Evolutionary conservation across 495 filamentous ascomycete species (phyloP).

Genomic region (Pyrenopolyporus hunteri): DNA sequence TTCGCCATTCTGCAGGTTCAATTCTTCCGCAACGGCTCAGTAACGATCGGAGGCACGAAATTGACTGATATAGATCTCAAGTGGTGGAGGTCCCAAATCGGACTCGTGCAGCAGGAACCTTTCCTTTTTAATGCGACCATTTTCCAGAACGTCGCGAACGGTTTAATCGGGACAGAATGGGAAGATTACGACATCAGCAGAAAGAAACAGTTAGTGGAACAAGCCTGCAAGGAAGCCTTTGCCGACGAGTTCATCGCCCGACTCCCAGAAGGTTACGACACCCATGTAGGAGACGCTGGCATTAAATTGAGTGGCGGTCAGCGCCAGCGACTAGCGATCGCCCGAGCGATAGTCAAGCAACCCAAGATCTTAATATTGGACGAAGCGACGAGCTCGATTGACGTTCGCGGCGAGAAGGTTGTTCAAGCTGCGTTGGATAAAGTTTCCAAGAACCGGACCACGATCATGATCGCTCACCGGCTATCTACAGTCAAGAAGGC

Average conservation of each 20-base stretch:
- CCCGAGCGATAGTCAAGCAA: conserved; percentile 74
- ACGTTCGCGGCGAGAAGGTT: conserved; percentile 62
- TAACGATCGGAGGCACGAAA: conserved; percentile 58
- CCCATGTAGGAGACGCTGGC: conserved; percentile 62
- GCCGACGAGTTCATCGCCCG: conserved; percentile 66
- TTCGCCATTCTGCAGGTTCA: conserved; percentile 37
- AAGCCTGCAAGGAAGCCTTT: conserved; percentile 66
- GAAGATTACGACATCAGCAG: conserved; percentile 56
- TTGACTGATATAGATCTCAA: conserved; percentile 61
- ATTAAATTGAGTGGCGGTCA: conserved; percentile 68
- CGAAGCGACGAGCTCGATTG: conserved; percentile 75
- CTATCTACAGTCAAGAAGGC: conserved; percentile 65
- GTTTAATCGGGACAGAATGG: conserved; percentile 67
- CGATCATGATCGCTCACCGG: conserved; percentile 67
- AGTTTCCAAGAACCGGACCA: conserved; percentile 61
- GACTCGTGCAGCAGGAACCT: conserved; percentile 72
- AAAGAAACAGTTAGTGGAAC: conserved; percentile 61
- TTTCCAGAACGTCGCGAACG: conserved; percentile 68
- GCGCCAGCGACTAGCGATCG: conserved; percentile 71
- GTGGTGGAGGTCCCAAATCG: conserved; percentile 70
- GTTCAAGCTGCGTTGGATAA: conserved; percentile 64
- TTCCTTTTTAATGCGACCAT: conserved; percentile 74
- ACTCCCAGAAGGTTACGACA: conserved; percentile 70
- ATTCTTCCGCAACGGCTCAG: conserved; percentile 55
- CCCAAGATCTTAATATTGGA: conserved; percentile 84